Evolutionary conservation across 495 filamentous ascomycete species (phyloP), one percentile per base, ranked within the genome.

Genomic region (Letharia lupina): DNA sequence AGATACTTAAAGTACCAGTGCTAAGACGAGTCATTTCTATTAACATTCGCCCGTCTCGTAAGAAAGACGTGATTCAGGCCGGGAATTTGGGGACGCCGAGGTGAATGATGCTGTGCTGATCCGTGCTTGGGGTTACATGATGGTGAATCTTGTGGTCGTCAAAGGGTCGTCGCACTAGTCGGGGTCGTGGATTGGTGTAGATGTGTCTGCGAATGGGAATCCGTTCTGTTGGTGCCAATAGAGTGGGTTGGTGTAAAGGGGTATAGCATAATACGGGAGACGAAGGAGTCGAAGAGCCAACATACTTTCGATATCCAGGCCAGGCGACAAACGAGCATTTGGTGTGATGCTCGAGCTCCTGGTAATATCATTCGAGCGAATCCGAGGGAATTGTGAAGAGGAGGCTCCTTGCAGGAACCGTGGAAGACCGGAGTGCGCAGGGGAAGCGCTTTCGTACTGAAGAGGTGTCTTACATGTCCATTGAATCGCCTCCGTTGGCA

Each of bases 391-490:
- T 18, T 35, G 20, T 48, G 41, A 37, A 15, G 45, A 62, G 56
- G 44, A 33, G n/a, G 50, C 62, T 31, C 15, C 54, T 35, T 57
- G 37, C 31, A 20, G 15, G 33, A 57, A 20, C 31, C 5, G 33
- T 6, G 16, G 20, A 57, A 54, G 58, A 37, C 58, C 5, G 35
- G 50, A 10, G 33, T 45, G 54, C 42, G 15, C 40, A 39, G 18
- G 37, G 45, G 16, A 63, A 45, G 61, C n/a, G 52, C 20, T 57
- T 48, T 28, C 44, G 35, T 64, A 31, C 15, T 54, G 50, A 20
- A 35, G 5, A 37, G 40, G 28, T 33, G n/a, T 58, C 81, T 87
- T 90, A 98, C 94, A 99, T 99, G 72, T 99, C 95, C 95, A 99
- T 99, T 41, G 89, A 90, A 76, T 96, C 94, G 62, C 83, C 82